Percentiles rank a stretch among this genome's conserved stretches.
phyloP scores from a whole-genome alignment of 2,329 filamentous ascomycete genomes.

The Malbranchea zuffiana region DNA sequence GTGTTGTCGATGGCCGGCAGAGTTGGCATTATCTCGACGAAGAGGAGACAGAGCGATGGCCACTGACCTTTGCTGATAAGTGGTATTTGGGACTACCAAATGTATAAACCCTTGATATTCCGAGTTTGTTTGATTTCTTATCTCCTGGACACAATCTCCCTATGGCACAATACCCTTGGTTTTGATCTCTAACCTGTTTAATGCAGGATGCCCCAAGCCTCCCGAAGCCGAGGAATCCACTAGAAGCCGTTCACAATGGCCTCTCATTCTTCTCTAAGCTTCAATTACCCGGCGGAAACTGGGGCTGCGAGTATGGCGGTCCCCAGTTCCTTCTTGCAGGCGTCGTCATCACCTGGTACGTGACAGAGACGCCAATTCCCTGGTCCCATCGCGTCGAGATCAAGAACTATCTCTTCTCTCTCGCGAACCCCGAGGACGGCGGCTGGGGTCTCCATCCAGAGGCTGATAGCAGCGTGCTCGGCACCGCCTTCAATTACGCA shows the following conservation, averaged over 20 bases:
- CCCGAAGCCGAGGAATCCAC: conserved; percentile 1
- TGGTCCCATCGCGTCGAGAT: background rate
- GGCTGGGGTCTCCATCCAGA: conserved; percentile 1
- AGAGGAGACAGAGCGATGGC: conserved; percentile 2
- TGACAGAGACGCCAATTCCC: conserved; percentile 1
- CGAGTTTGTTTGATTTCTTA: too few relatives aligned
- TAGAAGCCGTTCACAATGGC: conserved; percentile 7
- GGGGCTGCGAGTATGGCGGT: conserved; percentile 7
- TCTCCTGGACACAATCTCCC: too few relatives aligned
- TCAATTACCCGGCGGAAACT: conserved; percentile 3
- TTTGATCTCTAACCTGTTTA: too few relatives aligned
- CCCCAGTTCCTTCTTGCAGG: conserved; percentile 6
- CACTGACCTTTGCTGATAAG: conserved; percentile 4
- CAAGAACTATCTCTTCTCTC: background rate
- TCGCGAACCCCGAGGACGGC: conserved; percentile 1
- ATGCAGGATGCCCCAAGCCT: too few relatives aligned
- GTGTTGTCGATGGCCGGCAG: conserved; percentile 5
- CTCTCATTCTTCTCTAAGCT: conserved; percentile 4
- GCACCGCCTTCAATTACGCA: conserved; percentile 1
- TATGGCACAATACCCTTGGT: too few relatives aligned
- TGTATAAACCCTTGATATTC: background rate
- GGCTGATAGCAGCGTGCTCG: background rate
- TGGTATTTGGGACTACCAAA: conserved; percentile 5
- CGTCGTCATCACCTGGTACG: conserved; percentile 5
- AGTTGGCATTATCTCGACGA: conserved; percentile 9